A percentile compares a stretch with the other conserved stretches of the same genome.
These are phyloP conservation scores for Boehmeria nivea DNA, from an alignment of 306 rosid genomes.

Conservation along the genomic window DNA sequence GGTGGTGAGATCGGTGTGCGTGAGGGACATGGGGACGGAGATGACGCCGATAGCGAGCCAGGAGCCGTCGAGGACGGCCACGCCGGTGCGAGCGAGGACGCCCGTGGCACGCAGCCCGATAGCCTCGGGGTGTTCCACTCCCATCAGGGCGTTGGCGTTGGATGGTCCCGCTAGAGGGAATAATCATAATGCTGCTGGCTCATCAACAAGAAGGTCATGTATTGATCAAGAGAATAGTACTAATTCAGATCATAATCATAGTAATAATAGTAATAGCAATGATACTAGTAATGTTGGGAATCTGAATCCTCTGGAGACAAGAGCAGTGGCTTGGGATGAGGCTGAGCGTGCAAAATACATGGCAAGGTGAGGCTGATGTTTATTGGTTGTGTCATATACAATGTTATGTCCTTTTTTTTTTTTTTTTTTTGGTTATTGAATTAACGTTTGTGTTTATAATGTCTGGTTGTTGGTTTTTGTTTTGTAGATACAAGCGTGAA, in stretches of 20 bases:
- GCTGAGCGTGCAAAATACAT: conserved; percentile 87
- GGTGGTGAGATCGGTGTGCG: conserved; percentile 60
- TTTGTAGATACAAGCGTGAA: conserved; percentile 94
- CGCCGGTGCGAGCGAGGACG: conserved; percentile 82
- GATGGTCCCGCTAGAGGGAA: too few species aligned
- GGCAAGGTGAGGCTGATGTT: conserved; percentile 69
- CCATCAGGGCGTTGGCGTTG: conserved; percentile 26
- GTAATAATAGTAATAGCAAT: conserved; percentile 16
- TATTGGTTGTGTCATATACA: too few species aligned
- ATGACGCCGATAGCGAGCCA: conserved; percentile 96
- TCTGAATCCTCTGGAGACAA: conserved; percentile 54
- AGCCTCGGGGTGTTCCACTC: conserved; percentile 71
- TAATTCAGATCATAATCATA: neutral
- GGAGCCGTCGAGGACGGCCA: conserved; percentile 89
- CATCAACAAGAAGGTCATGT: too few species aligned
- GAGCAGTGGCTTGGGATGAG: conserved; percentile 96
- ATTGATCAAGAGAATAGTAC: too few species aligned
- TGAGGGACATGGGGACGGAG: conserved; percentile 98
- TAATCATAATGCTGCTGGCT: too few species aligned
- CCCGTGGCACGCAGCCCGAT: conserved; percentile 65
- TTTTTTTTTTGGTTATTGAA: neutral
- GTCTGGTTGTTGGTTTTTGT: neutral
- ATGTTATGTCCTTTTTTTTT: conserved; percentile 4
- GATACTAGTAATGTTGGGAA: conserved; percentile 23
- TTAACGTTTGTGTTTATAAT: neutral